Percentiles rank a stretch among this genome's conserved stretches.
Evolutionary conservation across 805 yeast genomes (phyloP).

Genomic region (Candida dajiaensis): DNA sequence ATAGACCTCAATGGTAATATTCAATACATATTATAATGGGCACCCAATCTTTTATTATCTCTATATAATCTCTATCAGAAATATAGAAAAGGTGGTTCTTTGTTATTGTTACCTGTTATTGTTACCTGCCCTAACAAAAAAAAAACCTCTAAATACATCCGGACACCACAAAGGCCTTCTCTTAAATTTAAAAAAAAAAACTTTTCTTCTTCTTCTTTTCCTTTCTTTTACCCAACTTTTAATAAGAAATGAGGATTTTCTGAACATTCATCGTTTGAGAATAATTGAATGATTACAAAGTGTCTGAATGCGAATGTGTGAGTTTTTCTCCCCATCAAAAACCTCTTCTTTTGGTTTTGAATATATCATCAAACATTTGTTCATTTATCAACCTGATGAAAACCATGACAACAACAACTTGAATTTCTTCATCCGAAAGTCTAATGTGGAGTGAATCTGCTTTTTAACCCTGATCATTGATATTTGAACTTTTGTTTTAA

Average conservation of each 20-base stretch:
- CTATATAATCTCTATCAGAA: too few relatives aligned
- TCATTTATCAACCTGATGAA: slow-evolving; percentile 28
- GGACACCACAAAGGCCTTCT: too few relatives aligned
- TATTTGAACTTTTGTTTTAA: not conserved
- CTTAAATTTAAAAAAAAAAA: not conserved
- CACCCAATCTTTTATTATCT: too few relatives aligned
- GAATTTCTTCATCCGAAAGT: slow-evolving; percentile 72
- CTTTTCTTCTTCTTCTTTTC: not conserved
- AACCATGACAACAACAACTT: slow-evolving; percentile 40
- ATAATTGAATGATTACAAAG: not conserved
- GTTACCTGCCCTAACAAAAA: not conserved
- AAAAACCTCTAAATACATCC: too few relatives aligned
- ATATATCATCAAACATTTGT: too few relatives aligned
- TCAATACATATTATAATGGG: too few relatives aligned
- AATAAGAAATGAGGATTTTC: not conserved
- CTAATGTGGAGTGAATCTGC: slow-evolving; percentile 59
- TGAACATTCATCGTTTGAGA: not conserved
- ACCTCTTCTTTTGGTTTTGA: too few relatives aligned
- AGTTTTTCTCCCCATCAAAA: too few relatives aligned
- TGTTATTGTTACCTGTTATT: too few relatives aligned
- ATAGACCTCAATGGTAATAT: too few relatives aligned
- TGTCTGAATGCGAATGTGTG: not conserved
- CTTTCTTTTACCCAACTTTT: not conserved
- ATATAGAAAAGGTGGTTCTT: too few relatives aligned
- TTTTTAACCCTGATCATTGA: slow-evolving; percentile 60